Evolutionary conservation across 805 yeast species (phyloP).

Genomic region (Cyberlindnera bimundalis): DNA sequence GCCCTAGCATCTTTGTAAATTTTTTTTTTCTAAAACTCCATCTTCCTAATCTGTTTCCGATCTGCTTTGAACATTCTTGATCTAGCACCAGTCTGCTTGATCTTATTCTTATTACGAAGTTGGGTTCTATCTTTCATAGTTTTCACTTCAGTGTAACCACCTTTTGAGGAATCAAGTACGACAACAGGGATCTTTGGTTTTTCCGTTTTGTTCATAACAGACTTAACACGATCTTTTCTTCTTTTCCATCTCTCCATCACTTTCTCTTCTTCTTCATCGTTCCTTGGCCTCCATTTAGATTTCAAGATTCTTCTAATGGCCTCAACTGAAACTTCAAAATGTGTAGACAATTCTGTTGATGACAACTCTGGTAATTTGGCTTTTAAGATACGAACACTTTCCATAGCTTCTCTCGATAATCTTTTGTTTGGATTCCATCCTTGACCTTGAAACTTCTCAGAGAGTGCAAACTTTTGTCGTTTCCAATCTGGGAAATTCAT

Average conservation of each 20-base stretch:
- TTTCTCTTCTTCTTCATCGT: slow-evolving; percentile 46
- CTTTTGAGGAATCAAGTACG: slow-evolving; percentile 7
- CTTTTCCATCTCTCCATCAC: slow-evolving; percentile 49
- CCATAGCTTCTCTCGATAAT: slow-evolving; percentile 67
- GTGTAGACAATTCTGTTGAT: slow-evolving; percentile 54
- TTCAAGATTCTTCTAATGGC: slow-evolving; percentile 75
- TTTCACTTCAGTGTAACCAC: slow-evolving; percentile 13
- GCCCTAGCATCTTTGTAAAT: neutral
- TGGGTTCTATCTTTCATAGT: neutral
- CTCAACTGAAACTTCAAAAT: slow-evolving; percentile 74
- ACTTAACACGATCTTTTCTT: slow-evolving; percentile 40
- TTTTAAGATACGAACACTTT: slow-evolving; percentile 55
- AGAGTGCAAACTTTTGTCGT: slow-evolving; percentile 60
- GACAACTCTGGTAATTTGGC: slow-evolving; percentile 56
- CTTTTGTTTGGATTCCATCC: slow-evolving; percentile 67
- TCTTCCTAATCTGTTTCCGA: slow-evolving; percentile 7
- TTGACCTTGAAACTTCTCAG: slow-evolving; percentile 54
- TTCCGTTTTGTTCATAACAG: slow-evolving; percentile 3
- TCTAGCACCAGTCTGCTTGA: slow-evolving; percentile 9
- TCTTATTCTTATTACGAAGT: neutral
- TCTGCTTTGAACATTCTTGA: slow-evolving; percentile 15
- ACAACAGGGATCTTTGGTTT: slow-evolving; percentile 9
- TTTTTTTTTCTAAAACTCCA: slow-evolving; percentile 13
- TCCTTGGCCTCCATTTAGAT: slow-evolving; percentile 68
- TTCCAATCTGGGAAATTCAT: slow-evolving; percentile 61